phyloP scores from a whole-genome alignment of 495 filamentous ascomycete genomes.

The Rhypophila decipiens region DNA sequence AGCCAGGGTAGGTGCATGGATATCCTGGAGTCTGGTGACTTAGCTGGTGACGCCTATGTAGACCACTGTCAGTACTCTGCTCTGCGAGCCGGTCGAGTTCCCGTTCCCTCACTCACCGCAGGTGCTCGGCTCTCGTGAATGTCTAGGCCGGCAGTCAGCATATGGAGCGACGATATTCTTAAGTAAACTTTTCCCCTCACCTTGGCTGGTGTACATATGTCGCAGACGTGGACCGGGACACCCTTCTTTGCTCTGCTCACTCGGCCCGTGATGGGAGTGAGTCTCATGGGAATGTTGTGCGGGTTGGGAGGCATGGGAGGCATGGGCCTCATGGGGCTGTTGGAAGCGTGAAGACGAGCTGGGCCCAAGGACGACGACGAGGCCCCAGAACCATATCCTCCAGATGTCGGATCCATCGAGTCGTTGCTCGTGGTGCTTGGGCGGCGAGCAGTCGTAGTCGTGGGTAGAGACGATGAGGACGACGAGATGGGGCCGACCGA shows the following conservation, averaged over 20 bases:
- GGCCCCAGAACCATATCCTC: constrained; percentile 28
- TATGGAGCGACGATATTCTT: not conserved
- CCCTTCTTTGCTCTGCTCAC: constrained; percentile 82
- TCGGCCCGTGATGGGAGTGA: constrained; percentile 67
- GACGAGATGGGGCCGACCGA: constrained; percentile 7
- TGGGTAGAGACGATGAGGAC: constrained; percentile 10
- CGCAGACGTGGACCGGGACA: constrained; percentile 69
- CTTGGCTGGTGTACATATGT: constrained; percentile 57
- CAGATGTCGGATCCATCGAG: constrained; percentile 35
- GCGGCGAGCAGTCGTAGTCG: constrained; percentile 22
- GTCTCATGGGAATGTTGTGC: constrained; percentile 40
- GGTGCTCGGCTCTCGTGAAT: constrained; percentile 81
- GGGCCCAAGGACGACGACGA: constrained; percentile 26
- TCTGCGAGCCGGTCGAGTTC: too few species aligned
- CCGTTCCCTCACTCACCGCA: constrained; percentile 50
- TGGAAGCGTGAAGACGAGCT: constrained; percentile 10
- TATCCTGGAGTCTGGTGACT: constrained; percentile 72
- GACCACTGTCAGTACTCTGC: constrained; percentile 12
- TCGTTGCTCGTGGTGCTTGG: constrained; percentile 38
- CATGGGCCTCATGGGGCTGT: constrained; percentile 36
- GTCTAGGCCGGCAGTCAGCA: constrained; percentile 44
- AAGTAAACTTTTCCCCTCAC: constrained; percentile 28
- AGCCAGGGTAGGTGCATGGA: constrained; percentile 58
- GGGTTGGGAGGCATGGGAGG: constrained; percentile 19
- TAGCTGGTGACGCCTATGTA: constrained; percentile 70